Evolutionary conservation across 1,139 yeast species (phyloP), one percentile per base, ranked within the genome.

Genomic region (Schwanniomyces etchellsii): DNA sequence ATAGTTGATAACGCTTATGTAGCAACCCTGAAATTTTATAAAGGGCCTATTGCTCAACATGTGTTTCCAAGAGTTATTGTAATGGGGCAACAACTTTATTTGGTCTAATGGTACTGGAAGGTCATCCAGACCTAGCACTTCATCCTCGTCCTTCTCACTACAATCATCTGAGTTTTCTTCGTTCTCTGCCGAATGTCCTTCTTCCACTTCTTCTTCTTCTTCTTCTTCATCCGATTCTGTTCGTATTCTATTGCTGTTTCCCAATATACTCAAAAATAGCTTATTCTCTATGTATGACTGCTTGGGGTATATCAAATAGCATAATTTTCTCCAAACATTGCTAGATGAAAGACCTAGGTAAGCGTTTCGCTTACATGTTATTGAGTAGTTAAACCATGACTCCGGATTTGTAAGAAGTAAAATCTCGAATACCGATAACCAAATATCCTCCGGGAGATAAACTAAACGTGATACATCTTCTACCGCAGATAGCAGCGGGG

Each of bases 1-100:
- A 53, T 86, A 89, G 39, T 84, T 82, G 32, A 91, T 82, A 9
- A 82, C 84, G 45, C 94, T 79, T 18, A 91, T 83, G 48, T 89
- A 91, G 23, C 88, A 71, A 1, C 98, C 98, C 30, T 75, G 64
- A 50, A 76, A 85, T 46, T 89, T 81, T 14, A 89, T 46, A 44
- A 81, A 81, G 0, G 97, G 96, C 20, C 71, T 41, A 15, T 49
- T 38, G 6, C 42, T 39, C 16, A 61, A 46, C 86, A 81, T 79
- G 13, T 50, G 39, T 31, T 61, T 63, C 77, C 81, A 77, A 22
- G 78, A 62, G 32, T 59, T 55, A 28, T 63, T 63, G 62, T 76
- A 78, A 14, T 60, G 55, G 2, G 64, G 60, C 7, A 71, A 56
- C 45, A 73, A 66, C 36, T 55, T 39, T 24, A 59, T 44, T 34